Conservation (phyloP, 805 yeast genomes). For the Ogataea methylovora region DNA sequence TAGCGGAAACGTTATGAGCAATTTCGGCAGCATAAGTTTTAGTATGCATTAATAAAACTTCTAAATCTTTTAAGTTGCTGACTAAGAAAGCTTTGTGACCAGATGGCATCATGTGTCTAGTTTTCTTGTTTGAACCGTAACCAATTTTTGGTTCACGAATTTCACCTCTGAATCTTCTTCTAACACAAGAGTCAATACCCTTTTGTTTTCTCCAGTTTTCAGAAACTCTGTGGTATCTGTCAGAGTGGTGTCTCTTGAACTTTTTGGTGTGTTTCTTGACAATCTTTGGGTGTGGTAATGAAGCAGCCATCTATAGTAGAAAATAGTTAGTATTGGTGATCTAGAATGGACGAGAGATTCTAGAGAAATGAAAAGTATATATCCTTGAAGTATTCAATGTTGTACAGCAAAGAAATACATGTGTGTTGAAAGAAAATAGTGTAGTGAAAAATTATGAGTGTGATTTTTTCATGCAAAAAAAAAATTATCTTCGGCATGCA, state of each 20-base stretch:
- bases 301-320: conserved; percentile 78
- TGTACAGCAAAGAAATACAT: no score
- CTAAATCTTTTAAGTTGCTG: conserved; percentile 88
- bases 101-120: conserved; percentile 90
- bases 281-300: conserved; percentile 97
- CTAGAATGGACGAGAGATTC: no score
- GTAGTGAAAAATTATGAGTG: no score
- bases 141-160: conserved; percentile 99
- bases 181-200: conserved; percentile 99
- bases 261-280: conserved; percentile 98
- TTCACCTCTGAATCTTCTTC: conserved; percentile 99
- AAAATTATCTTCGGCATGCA: no score
- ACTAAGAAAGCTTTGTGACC: conserved; percentile 98
- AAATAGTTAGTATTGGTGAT: neutral
- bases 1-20: conserved; percentile 97
- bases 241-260: conserved; percentile 99
- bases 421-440: no score
- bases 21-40: conserved; percentile 99
- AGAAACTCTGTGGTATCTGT: conserved; percentile 96
- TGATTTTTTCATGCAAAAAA: no score
- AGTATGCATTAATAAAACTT: conserved; percentile 93
- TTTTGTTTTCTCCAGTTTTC: conserved; percentile 99
- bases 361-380: no score
- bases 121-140: conserved; percentile 99
- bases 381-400: no score